phyloP scores from a whole-genome alignment of 768 basidiomycete species.

The Sarcodon sp. region DNA sequence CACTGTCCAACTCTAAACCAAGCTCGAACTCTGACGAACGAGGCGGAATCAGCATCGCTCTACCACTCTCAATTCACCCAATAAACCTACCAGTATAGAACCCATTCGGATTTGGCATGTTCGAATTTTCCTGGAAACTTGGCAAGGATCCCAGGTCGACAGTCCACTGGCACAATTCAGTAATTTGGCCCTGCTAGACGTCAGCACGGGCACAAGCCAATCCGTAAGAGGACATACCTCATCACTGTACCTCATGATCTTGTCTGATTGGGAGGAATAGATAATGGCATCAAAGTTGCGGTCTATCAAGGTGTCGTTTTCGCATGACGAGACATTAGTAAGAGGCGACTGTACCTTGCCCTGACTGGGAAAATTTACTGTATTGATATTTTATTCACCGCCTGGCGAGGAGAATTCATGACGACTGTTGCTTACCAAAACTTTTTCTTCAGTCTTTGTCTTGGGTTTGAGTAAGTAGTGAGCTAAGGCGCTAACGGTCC shows the following conservation, averaged over 20 bases:
- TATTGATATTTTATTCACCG: neutral
- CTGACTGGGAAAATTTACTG: slow-evolving; percentile 61
- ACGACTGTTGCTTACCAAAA: slow-evolving; percentile 47
- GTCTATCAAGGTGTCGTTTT: slow-evolving; percentile 27
- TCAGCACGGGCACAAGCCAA: neutral
- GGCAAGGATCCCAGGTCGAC: slow-evolving; percentile 72
- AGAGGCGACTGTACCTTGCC: slow-evolving; percentile 25
- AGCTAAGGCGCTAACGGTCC: slow-evolving; percentile 2
- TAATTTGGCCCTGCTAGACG: slow-evolving; percentile 44
- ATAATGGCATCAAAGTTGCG: slow-evolving; percentile 72
- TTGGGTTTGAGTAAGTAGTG: slow-evolving; percentile 18
- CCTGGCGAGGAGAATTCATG: neutral
- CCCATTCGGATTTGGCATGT: slow-evolving; percentile 38
- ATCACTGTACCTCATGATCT: slow-evolving; percentile 72
- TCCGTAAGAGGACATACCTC: slow-evolving; percentile 29
- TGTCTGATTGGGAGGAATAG: slow-evolving; percentile 66
- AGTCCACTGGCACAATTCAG: slow-evolving; percentile 77
- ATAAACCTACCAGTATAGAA: slow-evolving; percentile 62
- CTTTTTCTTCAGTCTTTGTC: slow-evolving; percentile 72
- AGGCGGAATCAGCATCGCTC: neutral
- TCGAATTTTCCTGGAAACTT: slow-evolving; percentile 62
- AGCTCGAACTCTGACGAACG: slow-evolving; percentile 59
- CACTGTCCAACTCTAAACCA: slow-evolving; percentile 73
- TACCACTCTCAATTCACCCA: slow-evolving; percentile 1
- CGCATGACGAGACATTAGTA: neutral